A percentile compares a stretch with the other conserved stretches of the same genome.
These are phyloP conservation scores for Fusarium sarcochroum DNA, from an alignment of 2,329 filamentous ascomycete species.

Conservation along the genomic window DNA sequence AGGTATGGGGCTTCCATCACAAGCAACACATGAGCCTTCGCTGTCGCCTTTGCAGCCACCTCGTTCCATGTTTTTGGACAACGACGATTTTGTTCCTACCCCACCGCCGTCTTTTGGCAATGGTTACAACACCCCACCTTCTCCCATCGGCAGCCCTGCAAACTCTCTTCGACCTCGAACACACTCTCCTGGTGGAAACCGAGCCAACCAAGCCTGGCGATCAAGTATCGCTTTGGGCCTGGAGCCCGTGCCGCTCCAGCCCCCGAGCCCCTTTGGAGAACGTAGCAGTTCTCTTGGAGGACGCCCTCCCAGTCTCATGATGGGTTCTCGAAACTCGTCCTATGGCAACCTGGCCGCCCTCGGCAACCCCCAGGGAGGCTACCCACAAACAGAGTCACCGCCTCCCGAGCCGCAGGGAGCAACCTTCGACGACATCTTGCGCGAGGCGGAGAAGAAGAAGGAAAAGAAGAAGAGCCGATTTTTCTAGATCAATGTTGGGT, in stretches of 20 bases:
- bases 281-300: constrained; percentile 56
- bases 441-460: constrained; percentile 52
- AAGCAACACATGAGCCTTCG: constrained; percentile 49
- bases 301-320: constrained; percentile 51
- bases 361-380: constrained; percentile 29
- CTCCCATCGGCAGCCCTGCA: constrained; percentile 51
- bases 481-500: constrained; percentile 48
- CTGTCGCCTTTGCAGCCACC: constrained; percentile 58
- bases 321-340: constrained; percentile 54
- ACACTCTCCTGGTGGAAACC: constrained; percentile 55
- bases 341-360: constrained; percentile 54
- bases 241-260: constrained; percentile 59
- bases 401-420: constrained; percentile 51
- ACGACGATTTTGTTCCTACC: constrained; percentile 46
- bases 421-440: constrained; percentile 66
- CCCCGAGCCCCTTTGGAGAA: constrained; percentile 52
- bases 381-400: constrained; percentile 38
- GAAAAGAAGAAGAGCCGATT: constrained; percentile 60
- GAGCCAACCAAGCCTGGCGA: constrained; percentile 54
- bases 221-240: constrained; percentile 61
- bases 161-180: constrained; percentile 56
- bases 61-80: constrained; percentile 53
- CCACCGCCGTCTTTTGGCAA: constrained; percentile 43
- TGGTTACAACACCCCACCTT: constrained; percentile 46
- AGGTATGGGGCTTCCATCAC: constrained; percentile 42